Percentiles rank a stretch among this genome's conserved stretches.
Evolutionary conservation across 192 early-diverging fungal species (phyloP).

Genomic region (Coemansia reversa): DNA sequence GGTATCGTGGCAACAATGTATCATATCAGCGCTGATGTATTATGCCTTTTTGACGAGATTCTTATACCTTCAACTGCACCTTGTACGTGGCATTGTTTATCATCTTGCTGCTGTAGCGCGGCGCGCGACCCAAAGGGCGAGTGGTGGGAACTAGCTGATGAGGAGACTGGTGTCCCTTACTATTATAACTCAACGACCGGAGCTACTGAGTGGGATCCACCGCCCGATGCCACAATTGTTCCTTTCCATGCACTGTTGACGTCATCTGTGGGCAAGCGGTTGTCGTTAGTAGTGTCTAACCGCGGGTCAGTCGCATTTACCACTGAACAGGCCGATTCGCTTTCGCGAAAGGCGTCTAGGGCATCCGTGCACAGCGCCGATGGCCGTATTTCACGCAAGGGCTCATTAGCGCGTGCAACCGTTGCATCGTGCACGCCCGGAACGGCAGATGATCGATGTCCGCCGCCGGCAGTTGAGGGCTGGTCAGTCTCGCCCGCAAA

Average conservation of each 20-base stretch:
- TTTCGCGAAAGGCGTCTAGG: slow-evolving; percentile 41
- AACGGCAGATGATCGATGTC: background rate
- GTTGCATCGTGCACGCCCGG: background rate
- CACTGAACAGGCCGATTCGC: slow-evolving; percentile 33
- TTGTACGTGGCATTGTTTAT: background rate
- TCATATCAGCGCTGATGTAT: background rate
- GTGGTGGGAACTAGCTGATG: slow-evolving; percentile 97
- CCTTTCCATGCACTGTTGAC: slow-evolving; percentile 69
- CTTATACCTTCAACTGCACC: slow-evolving; percentile 4
- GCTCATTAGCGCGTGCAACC: slow-evolving; percentile 26
- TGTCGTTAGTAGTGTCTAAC: slow-evolving; percentile 61
- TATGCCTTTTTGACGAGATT: background rate
- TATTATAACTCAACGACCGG: slow-evolving; percentile 90
- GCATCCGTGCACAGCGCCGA: slow-evolving; percentile 39
- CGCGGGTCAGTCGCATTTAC: slow-evolving; percentile 48
- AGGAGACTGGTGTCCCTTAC: slow-evolving; percentile 80
- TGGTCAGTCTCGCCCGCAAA: background rate
- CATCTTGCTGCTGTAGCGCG: slow-evolving; percentile 51
- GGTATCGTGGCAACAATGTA: slow-evolving; percentile 6
- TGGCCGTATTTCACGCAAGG: slow-evolving; percentile 34
- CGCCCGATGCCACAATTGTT: slow-evolving; percentile 68
- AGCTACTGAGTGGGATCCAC: slow-evolving; percentile 85
- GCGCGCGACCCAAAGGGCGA: slow-evolving; percentile 75
- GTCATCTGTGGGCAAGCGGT: slow-evolving; percentile 77
- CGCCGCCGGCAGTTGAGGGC: background rate